Conservation (phyloP, 805 yeast species). For the Metschnikowia peoriensis region DNA sequence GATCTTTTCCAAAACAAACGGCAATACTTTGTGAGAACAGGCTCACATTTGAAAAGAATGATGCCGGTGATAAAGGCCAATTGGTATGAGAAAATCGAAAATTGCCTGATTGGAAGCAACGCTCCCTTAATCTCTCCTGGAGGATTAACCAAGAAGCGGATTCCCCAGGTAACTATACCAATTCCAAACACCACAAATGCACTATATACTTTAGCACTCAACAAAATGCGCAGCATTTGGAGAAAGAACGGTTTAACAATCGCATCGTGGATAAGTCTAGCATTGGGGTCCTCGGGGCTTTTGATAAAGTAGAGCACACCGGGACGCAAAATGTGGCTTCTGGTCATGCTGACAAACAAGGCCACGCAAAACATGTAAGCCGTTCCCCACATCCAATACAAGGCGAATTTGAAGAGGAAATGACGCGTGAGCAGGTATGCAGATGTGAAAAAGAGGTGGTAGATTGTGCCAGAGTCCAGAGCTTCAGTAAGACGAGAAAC, state of each 20-base stretch:
- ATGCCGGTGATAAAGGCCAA: slow-evolving; percentile 1
- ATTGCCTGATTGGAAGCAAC: slow-evolving; percentile 27
- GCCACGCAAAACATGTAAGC: slow-evolving; percentile 86
- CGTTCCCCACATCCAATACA: slow-evolving; percentile 74
- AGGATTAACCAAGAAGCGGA: slow-evolving; percentile 28
- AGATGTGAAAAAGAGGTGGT: slow-evolving; percentile 25
- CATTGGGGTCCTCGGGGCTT: slow-evolving; percentile 92
- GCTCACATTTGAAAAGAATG: slow-evolving; percentile 6
- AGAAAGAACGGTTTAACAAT: slow-evolving; percentile 68
- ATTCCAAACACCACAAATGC: slow-evolving; percentile 72
- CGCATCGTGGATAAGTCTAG: slow-evolving; percentile 83
- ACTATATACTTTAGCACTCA: slow-evolving; percentile 75
- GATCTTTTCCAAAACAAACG: slow-evolving; percentile 60
- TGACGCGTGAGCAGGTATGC: slow-evolving; percentile 17
- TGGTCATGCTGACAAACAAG: slow-evolving; percentile 77
- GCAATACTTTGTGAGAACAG: slow-evolving; percentile 29
- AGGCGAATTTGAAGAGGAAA: slow-evolving; percentile 18
- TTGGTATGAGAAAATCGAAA: slow-evolving; percentile 6
- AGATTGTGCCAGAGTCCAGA: slow-evolving; percentile 9
- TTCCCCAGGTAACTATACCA: slow-evolving; percentile 59
- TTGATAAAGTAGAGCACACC: slow-evolving; percentile 91
- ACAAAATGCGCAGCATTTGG: slow-evolving; percentile 68
- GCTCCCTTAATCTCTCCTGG: slow-evolving; percentile 9
- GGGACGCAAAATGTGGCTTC: slow-evolving; percentile 69
- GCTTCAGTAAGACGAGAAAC: background rate